Conservation (phyloP, 495 filamentous ascomycete genomes). For the Tuber aestivum region DNA sequence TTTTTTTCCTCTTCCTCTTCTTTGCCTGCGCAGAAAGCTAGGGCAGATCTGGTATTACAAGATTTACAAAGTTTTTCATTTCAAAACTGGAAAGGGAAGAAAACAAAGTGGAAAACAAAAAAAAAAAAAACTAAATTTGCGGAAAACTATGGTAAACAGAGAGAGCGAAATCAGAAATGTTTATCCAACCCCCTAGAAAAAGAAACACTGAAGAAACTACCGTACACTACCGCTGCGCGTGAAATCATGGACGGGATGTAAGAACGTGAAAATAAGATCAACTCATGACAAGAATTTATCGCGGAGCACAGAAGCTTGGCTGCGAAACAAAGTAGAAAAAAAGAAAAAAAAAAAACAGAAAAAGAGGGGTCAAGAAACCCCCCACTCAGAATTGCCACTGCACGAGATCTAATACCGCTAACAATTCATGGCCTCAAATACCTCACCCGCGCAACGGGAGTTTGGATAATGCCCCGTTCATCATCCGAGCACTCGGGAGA, state of each 20-base stretch:
- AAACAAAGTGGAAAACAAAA: neutral
- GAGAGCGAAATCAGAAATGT: neutral
- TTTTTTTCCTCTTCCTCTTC: neutral
- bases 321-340: neutral
- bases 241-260: neutral
- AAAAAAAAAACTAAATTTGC: neutral
- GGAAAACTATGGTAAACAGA: neutral
- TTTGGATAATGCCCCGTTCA: neutral
- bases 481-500: neutral
- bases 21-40: neutral
- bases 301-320: conserved; percentile 2
- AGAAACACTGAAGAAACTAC: neutral
- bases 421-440: neutral
- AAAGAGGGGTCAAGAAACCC: neutral
- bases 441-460: neutral
- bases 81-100: neutral
- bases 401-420: neutral
- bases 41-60: neutral
- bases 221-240: neutral
- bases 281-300: conserved; percentile 5
- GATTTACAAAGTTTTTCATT: neutral
- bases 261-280: conserved; percentile 5
- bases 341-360: neutral
- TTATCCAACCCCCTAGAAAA: neutral
- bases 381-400: neutral